Base-by-base conservation (phyloP, 495 filamentous ascomycete species). In the Chaetomium cochliodes region DNA sequence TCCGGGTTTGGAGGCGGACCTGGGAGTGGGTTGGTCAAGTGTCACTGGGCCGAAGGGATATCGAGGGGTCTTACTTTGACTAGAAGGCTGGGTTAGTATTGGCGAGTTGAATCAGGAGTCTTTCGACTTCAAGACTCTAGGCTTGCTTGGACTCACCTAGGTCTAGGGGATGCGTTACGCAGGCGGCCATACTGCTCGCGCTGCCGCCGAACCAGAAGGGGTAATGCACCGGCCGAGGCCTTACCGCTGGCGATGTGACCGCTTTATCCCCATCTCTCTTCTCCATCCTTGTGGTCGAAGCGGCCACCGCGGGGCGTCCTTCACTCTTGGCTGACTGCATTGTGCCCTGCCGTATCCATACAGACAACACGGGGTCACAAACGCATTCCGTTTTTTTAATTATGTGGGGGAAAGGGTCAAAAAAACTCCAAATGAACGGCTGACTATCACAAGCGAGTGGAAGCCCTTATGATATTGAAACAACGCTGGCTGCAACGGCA, bases 201-300 rank as follows among this genome's bases (percentile, higher is more conserved):
- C 89, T 93, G 25, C 93, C 93, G 46, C 93, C 93, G 77, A 97
- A 96, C 93, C 93, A 97, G 79, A 97, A 94, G 33, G 90, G 90
- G 74, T 92, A 92, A 65, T 84, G 82, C 47, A 88, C 79, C 8
- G 69, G 63, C 65, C 78, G 72, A 60, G 81, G 81, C 39, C 85
- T 79, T 2, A 62, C 59, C 62, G 76, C 30, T 37, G 60, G 20
- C 6, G 62, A 23, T 23, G 52, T 33, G 50, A 49, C 44, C 4
- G 63, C 69, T 55, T 66, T 72, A 60, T 65, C 58, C 26, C 65
- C 68, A 64, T 77, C 73, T 13, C 63, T 65, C 59, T 69, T 74
- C 68, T 62, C 63, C 44, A 59, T 51, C 28, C 51, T 52, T 60
- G 63, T 46, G 42, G 54, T 37, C 62, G 53, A 47, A 50, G 64